Evolutionary conservation across 257 asterid genomes (phyloP).

Genomic region (Przewalskia tangutica): DNA sequence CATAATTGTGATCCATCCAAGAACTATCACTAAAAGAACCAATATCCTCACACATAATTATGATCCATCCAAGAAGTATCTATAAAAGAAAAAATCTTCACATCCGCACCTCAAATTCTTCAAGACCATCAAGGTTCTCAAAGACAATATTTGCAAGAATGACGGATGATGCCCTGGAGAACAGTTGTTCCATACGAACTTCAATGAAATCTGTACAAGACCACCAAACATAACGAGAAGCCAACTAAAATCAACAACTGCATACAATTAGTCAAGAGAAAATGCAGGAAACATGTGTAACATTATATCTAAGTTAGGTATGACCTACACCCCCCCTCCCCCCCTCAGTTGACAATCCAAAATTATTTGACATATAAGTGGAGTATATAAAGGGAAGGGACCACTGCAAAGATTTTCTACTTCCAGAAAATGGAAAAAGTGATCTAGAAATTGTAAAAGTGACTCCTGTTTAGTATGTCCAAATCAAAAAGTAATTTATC

Average conservation of each 20-base stretch:
- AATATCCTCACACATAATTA: neutral
- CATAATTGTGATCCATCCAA: neutral
- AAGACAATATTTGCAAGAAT: constrained; percentile 57
- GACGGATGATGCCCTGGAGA: constrained; percentile 63
- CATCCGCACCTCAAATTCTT: constrained; percentile 61
- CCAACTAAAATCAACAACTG: neutral
- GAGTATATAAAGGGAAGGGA: neutral
- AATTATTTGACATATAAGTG: neutral
- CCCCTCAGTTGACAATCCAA: neutral
- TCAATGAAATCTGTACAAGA: constrained; percentile 63
- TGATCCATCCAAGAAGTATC: neutral
- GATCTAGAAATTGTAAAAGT: too few species aligned
- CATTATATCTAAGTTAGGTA: neutral
- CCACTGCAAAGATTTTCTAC: too few species aligned
- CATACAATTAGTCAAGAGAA: neutral
- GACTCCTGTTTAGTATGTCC: too few species aligned
- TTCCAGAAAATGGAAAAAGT: too few species aligned
- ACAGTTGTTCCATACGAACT: constrained; percentile 48
- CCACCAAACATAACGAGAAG: neutral
- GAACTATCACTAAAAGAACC: neutral
- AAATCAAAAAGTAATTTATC: too few species aligned
- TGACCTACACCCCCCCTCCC: neutral
- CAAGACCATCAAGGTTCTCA: constrained; percentile 48
- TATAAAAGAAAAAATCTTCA: neutral
- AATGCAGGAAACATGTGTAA: constrained; percentile 1